Conservation (phyloP, 805 yeast genomes). For the Ogataea wickerhamii region DNA sequence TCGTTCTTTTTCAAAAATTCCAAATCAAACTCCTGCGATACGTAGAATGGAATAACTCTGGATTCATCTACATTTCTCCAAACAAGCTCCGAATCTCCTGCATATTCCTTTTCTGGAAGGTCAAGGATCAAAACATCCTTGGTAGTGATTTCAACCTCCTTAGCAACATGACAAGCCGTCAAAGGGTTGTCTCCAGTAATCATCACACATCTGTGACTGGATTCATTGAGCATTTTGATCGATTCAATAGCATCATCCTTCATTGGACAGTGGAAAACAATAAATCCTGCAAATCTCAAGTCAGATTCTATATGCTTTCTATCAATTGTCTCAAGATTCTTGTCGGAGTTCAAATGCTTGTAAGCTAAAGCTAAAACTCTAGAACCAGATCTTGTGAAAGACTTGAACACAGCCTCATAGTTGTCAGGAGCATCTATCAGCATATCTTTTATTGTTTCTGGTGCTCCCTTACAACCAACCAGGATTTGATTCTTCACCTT, state of each 20-base stretch:
- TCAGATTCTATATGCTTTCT: slow-evolving; percentile 76
- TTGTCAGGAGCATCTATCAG: slow-evolving; percentile 63
- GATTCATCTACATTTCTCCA: slow-evolving; percentile 88
- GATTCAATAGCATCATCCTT: slow-evolving; percentile 90
- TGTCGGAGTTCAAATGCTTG: slow-evolving; percentile 53
- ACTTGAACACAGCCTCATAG: slow-evolving; percentile 82
- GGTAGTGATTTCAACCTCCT: slow-evolving; percentile 83
- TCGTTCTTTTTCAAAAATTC: slow-evolving; percentile 64
- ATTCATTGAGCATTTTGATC: slow-evolving; percentile 87
- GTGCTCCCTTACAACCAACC: slow-evolving; percentile 96
- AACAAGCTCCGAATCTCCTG: slow-evolving; percentile 53
- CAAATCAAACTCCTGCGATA: slow-evolving; percentile 53
- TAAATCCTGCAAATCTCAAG: slow-evolving; percentile 82
- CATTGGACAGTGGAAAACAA: slow-evolving; percentile 96
- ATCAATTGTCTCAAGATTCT: slow-evolving; percentile 53
- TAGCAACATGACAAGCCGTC: slow-evolving; percentile 97
- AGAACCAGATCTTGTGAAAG: slow-evolving; percentile 91
- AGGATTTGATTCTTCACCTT: slow-evolving; percentile 48
- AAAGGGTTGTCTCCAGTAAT: slow-evolving; percentile 98
- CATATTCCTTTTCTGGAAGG: slow-evolving; percentile 67
- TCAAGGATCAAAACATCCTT: slow-evolving; percentile 84
- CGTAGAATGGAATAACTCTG: slow-evolving; percentile 60
- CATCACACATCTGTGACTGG: slow-evolving; percentile 95
- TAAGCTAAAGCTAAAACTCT: slow-evolving; percentile 95
- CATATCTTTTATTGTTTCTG: slow-evolving; percentile 88